Base-by-base conservation (phyloP, 306 rosid genomes). In the Arachis stenosperma region DNA sequence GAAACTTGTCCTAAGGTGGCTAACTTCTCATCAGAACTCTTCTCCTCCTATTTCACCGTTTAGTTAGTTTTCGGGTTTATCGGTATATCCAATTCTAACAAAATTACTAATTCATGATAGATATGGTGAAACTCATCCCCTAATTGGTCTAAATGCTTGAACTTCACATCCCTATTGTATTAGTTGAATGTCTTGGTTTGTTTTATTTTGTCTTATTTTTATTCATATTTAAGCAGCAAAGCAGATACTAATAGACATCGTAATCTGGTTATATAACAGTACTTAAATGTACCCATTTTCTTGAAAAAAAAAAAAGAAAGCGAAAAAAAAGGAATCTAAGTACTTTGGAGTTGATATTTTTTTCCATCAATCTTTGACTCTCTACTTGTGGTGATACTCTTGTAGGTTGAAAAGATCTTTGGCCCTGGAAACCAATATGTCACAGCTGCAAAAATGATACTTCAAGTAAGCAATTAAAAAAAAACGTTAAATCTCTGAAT, bases 341-440 rank as follows among this genome's bases (percentile, higher is more conserved):
- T 37, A 37, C 67, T 62, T 73, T 14, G 37, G 53, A 29, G 39
- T 48, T 54, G 22, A 36, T 15, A 37, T 48, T 8, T 36, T 36
- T 51, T 61, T 63, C 6, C 5, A 14, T 66, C 44, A 6, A 6
- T 57, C 55, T 65, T 51, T 65, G 43, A 73, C 69, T 47, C 65
- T 80, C 56, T 64, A 61, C 37, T 69, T 81, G 65, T 61, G 73
- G 17, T 40, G 55, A 39, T 40, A 30, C 27, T 60, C 47, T 53
- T 85, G 66, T 80, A 94, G 98, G 99, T 83, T 61, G 97, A 94
- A 80, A 94, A 94, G 76, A 73, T 94, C 36, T 85, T 94, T 74
- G 99, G 99, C 73, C 99, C 99, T 43, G 99, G 98, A 57, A 94
- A 94, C 82, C 99, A 94, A 53, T 94, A 94, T 71, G 99, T 94